Base-by-base conservation (phyloP, 805 yeast genomes). In the Deakozyma indianensis region DNA sequence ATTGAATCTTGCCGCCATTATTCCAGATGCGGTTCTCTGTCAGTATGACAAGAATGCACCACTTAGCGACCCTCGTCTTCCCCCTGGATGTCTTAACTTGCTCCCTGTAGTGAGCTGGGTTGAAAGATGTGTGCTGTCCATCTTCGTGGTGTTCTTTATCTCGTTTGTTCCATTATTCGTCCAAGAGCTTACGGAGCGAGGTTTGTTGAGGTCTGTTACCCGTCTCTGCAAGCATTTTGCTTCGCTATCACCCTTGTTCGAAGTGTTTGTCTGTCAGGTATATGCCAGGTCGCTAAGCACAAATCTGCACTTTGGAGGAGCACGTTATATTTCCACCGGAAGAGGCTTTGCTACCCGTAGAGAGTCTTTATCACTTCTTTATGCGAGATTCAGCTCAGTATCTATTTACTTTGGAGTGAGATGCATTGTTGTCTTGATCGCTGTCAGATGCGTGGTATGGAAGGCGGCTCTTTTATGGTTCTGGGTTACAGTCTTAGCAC, bases 391-490 rank as follows among this genome's bases (percentile, higher is more conserved):
- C 61, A 78, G 86, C 2, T 68, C 76, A 25, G 82, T 78, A 43
- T 73, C 83, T 49, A 67, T 80, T 41, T 78, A 80, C 55, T 76
- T 75, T 64, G 88, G 86, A 1, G 69, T 74, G 1, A 58, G 69
- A 2, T 68, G 75, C 22, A 62, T 75, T 38, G 53, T 74, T 46
- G 57, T 79, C 50, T 67, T 83, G 40, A 52, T 78, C 3, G 79
- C 74, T 53, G 68, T 77, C 35, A 72, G 84, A 2, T 54, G 76
- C 14, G 64, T 77, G 0, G 74, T 78, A 71, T 83, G 88, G 87
- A 73, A 82, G 68, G 78, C 92, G 22, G 81, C 95, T 41, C 71
- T 86, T 52, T 66, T 87, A 47, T 87, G 95, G 95, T 87, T 87
- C 74, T 87, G 96, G 96, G 80, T 87, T 47, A 81, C 94, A 14